Conservation (phyloP, 768 basidiomycete species). For the Cantharellus cinnabarinus region DNA sequence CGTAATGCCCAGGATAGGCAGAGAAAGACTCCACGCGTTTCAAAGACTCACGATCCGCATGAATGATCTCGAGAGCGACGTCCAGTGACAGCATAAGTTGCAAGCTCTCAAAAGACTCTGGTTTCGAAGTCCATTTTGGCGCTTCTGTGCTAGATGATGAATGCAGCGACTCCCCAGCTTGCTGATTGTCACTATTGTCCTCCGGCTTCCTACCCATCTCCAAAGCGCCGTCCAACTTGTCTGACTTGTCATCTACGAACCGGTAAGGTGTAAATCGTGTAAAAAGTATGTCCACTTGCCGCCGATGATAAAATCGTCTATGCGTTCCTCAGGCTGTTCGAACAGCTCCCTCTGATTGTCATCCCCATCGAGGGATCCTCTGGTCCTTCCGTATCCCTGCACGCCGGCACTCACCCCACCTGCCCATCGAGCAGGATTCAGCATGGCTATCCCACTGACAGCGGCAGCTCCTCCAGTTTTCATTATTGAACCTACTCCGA, state of each 20-base stretch:
- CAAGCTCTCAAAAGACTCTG: slow-evolving; percentile 29
- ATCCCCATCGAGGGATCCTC: neutral
- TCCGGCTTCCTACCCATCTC: too few relatives aligned
- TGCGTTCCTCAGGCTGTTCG: too few relatives aligned
- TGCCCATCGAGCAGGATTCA: slow-evolving; percentile 76
- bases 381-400: neutral
- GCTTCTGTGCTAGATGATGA: too few relatives aligned
- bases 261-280: too few relatives aligned
- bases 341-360: neutral
- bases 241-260: too few relatives aligned
- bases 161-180: too few relatives aligned
- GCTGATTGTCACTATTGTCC: too few relatives aligned
- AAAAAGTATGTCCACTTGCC: too few relatives aligned
- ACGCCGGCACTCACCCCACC: slow-evolving; percentile 15
- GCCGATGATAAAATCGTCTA: too few relatives aligned
- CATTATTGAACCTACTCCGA: slow-evolving; percentile 12
- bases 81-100: slow-evolving; percentile 86
- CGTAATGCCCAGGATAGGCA: slow-evolving; percentile 71
- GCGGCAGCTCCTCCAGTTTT: slow-evolving; percentile 30
- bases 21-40: slow-evolving; percentile 86
- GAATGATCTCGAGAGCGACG: slow-evolving; percentile 76
- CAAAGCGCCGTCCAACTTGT: too few relatives aligned
- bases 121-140: neutral
- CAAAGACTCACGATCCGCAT: slow-evolving; percentile 74
- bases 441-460: slow-evolving; percentile 69